Conservation (phyloP, 2,329 filamentous ascomycete genomes). For the Cadophora gregata region DNA sequence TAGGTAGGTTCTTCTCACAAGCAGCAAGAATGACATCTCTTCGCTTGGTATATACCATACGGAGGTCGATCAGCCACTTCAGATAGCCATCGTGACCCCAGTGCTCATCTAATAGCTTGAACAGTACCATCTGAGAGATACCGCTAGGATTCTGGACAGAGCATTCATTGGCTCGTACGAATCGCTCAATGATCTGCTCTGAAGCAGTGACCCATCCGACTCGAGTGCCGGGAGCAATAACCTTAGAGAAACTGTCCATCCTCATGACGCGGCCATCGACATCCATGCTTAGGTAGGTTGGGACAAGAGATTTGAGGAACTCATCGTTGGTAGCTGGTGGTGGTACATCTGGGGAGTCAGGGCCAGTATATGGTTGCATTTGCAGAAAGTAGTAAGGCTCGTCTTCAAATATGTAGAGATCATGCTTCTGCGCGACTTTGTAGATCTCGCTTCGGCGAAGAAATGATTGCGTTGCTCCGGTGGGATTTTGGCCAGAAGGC, state of each 20-base stretch:
- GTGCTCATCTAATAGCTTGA: slow-evolving; percentile 88
- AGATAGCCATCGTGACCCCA: slow-evolving; percentile 95
- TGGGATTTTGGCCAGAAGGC: slow-evolving; percentile 77
- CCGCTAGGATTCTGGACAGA: slow-evolving; percentile 86
- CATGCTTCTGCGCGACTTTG: slow-evolving; percentile 71
- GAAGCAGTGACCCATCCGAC: slow-evolving; percentile 90
- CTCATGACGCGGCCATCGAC: slow-evolving; percentile 87
- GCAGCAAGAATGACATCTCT: slow-evolving; percentile 79
- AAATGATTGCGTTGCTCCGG: slow-evolving; percentile 69
- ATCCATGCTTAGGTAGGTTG: slow-evolving; percentile 80
- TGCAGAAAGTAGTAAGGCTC: slow-evolving; percentile 81
- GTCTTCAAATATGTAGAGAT: slow-evolving; percentile 74
- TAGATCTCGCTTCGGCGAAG: slow-evolving; percentile 67
- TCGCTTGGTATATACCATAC: slow-evolving; percentile 80
- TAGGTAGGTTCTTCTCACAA: slow-evolving; percentile 79
- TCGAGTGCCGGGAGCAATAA: slow-evolving; percentile 81
- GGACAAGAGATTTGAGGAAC: slow-evolving; percentile 76
- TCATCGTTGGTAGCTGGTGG: slow-evolving; percentile 60
- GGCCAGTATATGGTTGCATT: slow-evolving; percentile 61
- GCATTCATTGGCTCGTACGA: slow-evolving; percentile 74
- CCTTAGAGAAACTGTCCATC: slow-evolving; percentile 93
- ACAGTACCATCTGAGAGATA: slow-evolving; percentile 81
- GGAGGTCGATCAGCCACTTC: slow-evolving; percentile 84
- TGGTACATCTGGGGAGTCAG: slow-evolving; percentile 51
- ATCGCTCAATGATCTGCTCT: slow-evolving; percentile 83